Conservation (phyloP, 768 basidiomycete species). For the Omphalotus guepiniiformis region DNA sequence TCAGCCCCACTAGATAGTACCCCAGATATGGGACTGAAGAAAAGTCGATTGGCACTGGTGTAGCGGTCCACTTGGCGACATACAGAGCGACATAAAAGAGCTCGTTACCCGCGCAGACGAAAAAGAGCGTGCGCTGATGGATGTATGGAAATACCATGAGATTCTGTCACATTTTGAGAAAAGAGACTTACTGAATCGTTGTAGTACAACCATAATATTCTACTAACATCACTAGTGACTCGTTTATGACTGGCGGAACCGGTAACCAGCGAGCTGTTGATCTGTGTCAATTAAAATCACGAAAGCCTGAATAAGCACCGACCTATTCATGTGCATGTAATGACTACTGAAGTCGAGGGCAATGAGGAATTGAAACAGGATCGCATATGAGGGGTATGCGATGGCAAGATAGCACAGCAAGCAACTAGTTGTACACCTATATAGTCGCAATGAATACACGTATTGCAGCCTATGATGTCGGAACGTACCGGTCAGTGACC, state of each 20-base stretch:
- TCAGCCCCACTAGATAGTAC: constrained; percentile 36
- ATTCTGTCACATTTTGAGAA: too few relatives aligned
- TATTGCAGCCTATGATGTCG: background rate
- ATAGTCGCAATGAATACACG: background rate
- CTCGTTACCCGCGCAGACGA: constrained; percentile 94
- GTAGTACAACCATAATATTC: constrained; percentile 91
- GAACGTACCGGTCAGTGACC: constrained; percentile 93
- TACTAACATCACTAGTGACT: constrained; percentile 88
- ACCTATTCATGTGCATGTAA: constrained; percentile 99
- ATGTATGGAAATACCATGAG: constrained; percentile 3
- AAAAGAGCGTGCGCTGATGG: constrained; percentile 74
- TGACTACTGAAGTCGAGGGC: constrained; percentile 96
- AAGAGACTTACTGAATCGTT: constrained; percentile 74
- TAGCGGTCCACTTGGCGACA: constrained; percentile 79
- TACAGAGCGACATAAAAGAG: constrained; percentile 94
- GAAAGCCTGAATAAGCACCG: constrained; percentile 19
- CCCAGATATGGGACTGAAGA: constrained; percentile 15
- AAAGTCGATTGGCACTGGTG: constrained; percentile 53
- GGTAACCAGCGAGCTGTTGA: constrained; percentile 81
- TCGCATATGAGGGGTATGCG: constrained; percentile 80
- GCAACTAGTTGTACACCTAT: constrained; percentile 93
- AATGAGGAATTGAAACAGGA: constrained; percentile 92
- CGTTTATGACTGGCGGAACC: constrained; percentile 92
- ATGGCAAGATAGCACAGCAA: constrained; percentile 91
- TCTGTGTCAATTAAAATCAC: constrained; percentile 11